Conservation (phyloP, 2,329 filamentous ascomycete genomes). For the Talaromyces piceae region DNA sequence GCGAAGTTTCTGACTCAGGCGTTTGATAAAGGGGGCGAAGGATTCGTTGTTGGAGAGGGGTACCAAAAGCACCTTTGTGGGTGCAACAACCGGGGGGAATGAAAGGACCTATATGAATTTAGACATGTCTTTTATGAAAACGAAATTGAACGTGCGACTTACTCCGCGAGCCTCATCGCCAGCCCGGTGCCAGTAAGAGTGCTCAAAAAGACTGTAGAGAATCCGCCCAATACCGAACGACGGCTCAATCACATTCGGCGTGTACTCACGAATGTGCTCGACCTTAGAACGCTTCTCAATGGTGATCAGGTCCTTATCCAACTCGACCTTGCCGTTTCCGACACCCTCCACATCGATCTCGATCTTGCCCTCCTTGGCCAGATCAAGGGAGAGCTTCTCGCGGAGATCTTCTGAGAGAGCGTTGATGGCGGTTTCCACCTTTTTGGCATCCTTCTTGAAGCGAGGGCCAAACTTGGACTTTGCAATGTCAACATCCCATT, state of each 20-base stretch:
- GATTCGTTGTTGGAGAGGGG: conserved; percentile 74
- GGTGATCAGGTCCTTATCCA: conserved; percentile 69
- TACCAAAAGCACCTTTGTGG: conserved; percentile 88
- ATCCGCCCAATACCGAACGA: conserved; percentile 97
- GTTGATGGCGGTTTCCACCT: conserved; percentile 71
- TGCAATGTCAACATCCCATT: conserved; percentile 80
- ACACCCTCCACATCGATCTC: conserved; percentile 64
- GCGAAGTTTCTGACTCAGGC: conserved; percentile 69
- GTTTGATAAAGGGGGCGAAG: conserved; percentile 69
- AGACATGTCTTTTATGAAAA: not conserved
- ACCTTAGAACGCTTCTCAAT: conserved; percentile 77
- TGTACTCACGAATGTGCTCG: conserved; percentile 84
- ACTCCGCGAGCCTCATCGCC: conserved; percentile 79
- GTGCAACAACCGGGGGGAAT: conserved; percentile 72
- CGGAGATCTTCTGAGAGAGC: conserved; percentile 71
- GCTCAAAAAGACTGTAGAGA: conserved; percentile 86
- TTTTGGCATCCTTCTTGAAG: conserved; percentile 91
- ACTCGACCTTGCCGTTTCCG: conserved; percentile 65
- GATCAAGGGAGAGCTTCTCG: conserved; percentile 67
- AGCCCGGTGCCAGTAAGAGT: conserved; percentile 87
- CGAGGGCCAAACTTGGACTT: conserved; percentile 94
- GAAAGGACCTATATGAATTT: conserved; percentile 52
- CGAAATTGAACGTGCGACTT: conserved; percentile 39
- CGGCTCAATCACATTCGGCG: conserved; percentile 92
- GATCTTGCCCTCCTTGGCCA: conserved; percentile 67